Conservation (phyloP, 805 yeast genomes). For the Saccharomycopsis capsularis region DNA sequence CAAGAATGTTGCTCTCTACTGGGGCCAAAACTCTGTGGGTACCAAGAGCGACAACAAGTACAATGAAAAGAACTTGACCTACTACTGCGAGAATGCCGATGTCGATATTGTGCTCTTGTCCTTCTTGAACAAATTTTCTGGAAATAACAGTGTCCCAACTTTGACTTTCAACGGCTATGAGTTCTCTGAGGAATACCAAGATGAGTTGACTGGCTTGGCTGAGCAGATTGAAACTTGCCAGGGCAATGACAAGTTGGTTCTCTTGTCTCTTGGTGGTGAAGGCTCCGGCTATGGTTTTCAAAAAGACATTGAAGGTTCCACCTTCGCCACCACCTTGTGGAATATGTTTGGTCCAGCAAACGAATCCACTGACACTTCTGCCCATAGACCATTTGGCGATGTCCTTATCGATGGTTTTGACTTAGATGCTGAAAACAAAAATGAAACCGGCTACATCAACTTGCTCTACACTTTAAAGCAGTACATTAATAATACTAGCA, state of each 20-base stretch:
- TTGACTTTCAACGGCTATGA: conserved; percentile 33
- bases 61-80: conserved; percentile 32
- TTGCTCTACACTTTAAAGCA: conserved; percentile 34
- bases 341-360: conserved; percentile 45
- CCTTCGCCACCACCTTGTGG: conserved; percentile 51
- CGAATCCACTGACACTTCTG: neutral
- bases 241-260: conserved; percentile 63
- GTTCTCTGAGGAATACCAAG: conserved; percentile 45
- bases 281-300: conserved; percentile 28
- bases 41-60: conserved; percentile 34
- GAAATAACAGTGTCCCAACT: conserved; percentile 30
- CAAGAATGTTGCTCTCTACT: conserved; percentile 57
- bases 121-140: conserved; percentile 59
- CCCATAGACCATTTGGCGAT: conserved; percentile 44
- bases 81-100: conserved; percentile 60
- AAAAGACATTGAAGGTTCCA: conserved; percentile 28
- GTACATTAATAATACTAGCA: conserved; percentile 22
- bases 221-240: conserved; percentile 73
- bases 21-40: conserved; percentile 77
- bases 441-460: conserved; percentile 45
- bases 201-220: conserved; percentile 46
- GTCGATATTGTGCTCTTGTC: conserved; percentile 71
- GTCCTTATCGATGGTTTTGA: conserved; percentile 76
- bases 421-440: conserved; percentile 68
- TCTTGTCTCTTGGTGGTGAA: conserved; percentile 59